A percentile compares a stretch with the other conserved stretches of the same genome.
phyloP scores from a whole-genome alignment of 441 rosid species.

The Manihot esculenta region DNA sequence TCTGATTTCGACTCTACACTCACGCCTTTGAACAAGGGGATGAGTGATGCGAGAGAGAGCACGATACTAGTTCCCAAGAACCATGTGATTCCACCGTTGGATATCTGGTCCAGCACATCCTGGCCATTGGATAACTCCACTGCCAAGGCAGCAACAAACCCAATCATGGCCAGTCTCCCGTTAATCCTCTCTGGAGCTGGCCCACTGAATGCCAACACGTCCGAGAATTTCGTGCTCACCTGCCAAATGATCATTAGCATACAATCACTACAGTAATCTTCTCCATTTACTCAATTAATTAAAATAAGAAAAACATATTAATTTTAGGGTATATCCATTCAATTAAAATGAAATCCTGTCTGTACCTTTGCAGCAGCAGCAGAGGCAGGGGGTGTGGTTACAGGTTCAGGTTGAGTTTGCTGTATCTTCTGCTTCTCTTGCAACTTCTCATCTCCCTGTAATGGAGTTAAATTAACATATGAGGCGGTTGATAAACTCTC shows the following conservation, averaged over 20 bases:
- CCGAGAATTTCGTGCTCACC: conserved; percentile 58
- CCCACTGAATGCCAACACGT: conserved; percentile 73
- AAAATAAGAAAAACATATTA: too few species aligned
- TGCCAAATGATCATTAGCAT: too few species aligned
- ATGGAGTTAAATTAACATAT: not conserved
- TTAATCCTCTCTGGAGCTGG: conserved; percentile 93
- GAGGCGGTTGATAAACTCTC: not conserved
- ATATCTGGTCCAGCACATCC: conserved; percentile 56
- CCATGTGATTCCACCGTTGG: conserved; percentile 65
- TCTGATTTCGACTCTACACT: conserved; percentile 52
- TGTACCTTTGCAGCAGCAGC: conserved; percentile 21
- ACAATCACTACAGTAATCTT: not conserved
- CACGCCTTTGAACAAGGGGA: conserved; percentile 61
- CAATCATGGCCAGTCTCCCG: conserved; percentile 83
- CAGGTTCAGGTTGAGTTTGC: not conserved
- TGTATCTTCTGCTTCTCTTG: conserved; percentile 27
- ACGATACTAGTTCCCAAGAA: conserved; percentile 57
- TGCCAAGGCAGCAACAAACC: conserved; percentile 72
- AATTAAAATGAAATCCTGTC: too few species aligned
- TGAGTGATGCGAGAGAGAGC: conserved; percentile 62
- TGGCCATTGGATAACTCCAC: conserved; percentile 66
- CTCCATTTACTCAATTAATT: not conserved
- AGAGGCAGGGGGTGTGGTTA: conserved; percentile 24
- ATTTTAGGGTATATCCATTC: too few species aligned
- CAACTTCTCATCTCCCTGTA: conserved; percentile 29